Conservation (phyloP, 2,329 filamentous ascomycete species). For the Diaporthe citri region DNA sequence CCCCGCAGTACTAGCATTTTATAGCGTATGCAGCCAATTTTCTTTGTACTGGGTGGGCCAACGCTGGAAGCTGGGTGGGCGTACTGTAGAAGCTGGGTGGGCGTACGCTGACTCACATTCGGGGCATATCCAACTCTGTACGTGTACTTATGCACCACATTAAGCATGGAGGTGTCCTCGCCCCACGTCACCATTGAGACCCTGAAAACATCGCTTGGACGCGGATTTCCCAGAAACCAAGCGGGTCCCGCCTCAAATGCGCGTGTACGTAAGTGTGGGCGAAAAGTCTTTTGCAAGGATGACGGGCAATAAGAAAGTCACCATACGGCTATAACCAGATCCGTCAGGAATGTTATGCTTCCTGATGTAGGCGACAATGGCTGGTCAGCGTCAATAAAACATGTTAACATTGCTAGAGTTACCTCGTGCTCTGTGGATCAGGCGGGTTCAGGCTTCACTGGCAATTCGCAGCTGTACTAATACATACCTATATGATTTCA, state of each 20-base stretch:
- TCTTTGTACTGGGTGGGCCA: no score
- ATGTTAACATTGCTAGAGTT: background rate
- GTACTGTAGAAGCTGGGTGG: no score
- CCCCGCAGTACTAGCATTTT: no score
- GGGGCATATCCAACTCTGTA: no score
- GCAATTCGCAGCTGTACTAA: background rate
- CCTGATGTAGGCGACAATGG: background rate
- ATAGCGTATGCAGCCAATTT: no score
- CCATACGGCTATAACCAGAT: no score
- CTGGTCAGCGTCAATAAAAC: background rate
- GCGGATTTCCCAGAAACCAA: background rate
- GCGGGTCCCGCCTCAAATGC: background rate
- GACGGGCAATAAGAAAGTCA: background rate
- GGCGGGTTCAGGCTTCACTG: no score
- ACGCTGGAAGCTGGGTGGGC: no score
- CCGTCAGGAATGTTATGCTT: background rate
- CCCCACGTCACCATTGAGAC: background rate
- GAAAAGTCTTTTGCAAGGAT: background rate
- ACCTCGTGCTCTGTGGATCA: background rate
- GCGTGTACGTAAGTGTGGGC: background rate
- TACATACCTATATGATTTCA: background rate
- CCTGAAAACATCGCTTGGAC: background rate
- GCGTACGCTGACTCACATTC: no score
- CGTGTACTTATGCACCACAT: no score
- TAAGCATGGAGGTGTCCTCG: background rate